Evolutionary conservation across 495 filamentous ascomycete genomes (phyloP).

Genomic region (Hyaloscypha bicolor): DNA sequence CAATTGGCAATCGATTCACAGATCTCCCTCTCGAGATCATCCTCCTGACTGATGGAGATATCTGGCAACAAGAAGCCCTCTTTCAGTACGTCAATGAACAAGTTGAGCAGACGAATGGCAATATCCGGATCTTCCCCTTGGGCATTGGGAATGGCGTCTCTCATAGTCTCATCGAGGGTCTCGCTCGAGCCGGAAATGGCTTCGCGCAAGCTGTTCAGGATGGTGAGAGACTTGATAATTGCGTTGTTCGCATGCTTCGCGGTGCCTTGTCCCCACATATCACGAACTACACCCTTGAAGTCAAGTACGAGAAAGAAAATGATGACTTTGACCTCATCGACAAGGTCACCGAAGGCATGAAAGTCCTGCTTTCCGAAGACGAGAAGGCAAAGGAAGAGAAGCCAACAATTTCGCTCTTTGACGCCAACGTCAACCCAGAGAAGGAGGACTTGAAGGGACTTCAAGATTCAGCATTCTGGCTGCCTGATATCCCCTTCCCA

Average conservation of each 20-base stretch:
- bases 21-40: conserved; percentile 65
- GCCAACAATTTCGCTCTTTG: conserved; percentile 60
- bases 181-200: conserved; percentile 67
- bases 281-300: conserved; percentile 58
- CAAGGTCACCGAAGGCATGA: conserved; percentile 48
- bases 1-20: conserved; percentile 50
- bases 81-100: conserved; percentile 58
- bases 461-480: conserved; percentile 36
- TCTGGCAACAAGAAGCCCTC: conserved; percentile 57
- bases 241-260: conserved; percentile 73
- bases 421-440: conserved; percentile 46
- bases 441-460: conserved; percentile 36
- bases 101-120: conserved; percentile 47
- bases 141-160: conserved; percentile 65
- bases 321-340: conserved; percentile 62
- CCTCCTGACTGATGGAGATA: conserved; percentile 72
- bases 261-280: conserved; percentile 64
- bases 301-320: conserved; percentile 54
- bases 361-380: conserved; percentile 30
- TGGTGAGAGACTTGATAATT: conserved; percentile 61
- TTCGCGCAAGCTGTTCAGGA: conserved; percentile 62
- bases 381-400: conserved; percentile 20
- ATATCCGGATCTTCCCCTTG: conserved; percentile 64
- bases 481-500: conserved; percentile 52
- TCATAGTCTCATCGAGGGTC: conserved; percentile 66